Evolutionary conservation across 2,329 filamentous ascomycete genomes (phyloP).

Genomic region (Fusarium citri): DNA sequence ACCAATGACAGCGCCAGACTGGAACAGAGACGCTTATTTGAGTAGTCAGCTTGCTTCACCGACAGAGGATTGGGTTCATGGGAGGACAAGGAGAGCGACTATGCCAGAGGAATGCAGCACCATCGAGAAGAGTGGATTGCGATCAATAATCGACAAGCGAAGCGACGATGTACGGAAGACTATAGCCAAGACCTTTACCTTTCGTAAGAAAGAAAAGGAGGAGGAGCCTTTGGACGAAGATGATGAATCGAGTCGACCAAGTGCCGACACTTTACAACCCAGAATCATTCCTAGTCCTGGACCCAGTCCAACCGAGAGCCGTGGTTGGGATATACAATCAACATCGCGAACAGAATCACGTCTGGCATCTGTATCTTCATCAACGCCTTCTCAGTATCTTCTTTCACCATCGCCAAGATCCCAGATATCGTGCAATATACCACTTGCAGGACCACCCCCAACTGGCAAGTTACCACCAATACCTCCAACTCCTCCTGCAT

Average conservation of each 20-base stretch:
- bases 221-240: conserved; percentile 25
- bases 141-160: conserved; percentile 64
- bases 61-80: conserved; percentile 57
- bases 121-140: conserved; percentile 66
- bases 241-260: conserved; percentile 38
- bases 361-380: conserved; percentile 21
- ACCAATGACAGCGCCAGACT: conserved; percentile 32
- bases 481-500: conserved; percentile 43
- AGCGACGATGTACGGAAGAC: conserved; percentile 67
- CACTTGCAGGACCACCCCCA: conserved; percentile 54
- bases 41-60: conserved; percentile 45
- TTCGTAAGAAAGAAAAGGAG: conserved; percentile 62
- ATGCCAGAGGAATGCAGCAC: conserved; percentile 62
- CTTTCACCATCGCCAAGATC: conserved; percentile 39
- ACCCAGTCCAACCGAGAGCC: conserved; percentile 19
- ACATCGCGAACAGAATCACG: conserved; percentile 24
- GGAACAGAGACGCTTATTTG: conserved; percentile 36
- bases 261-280: conserved; percentile 38
- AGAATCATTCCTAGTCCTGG: conserved; percentile 14
- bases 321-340: conserved; percentile 22
- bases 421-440: conserved; percentile 31
- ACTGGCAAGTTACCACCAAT: conserved; percentile 57
- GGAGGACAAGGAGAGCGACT: conserved; percentile 56
- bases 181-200: conserved; percentile 64
- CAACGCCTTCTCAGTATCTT: conserved; percentile 29